Evolutionary conservation across 352 stramenopile species (phyloP).

Genomic region (Phytophthora sojae): DNA sequence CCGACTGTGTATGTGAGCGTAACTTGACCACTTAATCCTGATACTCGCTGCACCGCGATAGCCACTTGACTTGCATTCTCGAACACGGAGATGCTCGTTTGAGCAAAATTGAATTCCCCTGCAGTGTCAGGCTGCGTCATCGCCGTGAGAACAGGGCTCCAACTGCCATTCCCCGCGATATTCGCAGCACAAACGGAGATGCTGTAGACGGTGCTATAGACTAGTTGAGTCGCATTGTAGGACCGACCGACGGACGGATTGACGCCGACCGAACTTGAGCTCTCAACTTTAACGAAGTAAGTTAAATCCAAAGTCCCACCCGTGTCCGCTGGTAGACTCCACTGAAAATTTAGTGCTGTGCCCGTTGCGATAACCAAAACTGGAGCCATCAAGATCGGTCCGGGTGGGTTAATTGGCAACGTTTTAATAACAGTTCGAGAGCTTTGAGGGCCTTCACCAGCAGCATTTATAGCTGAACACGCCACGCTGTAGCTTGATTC

Average conservation of each 20-base stretch:
- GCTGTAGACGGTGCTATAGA: constrained; percentile 46
- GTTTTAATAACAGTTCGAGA: constrained; percentile 36
- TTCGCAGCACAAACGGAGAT: constrained; percentile 52
- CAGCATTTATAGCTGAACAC: constrained; percentile 47
- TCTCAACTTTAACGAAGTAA: constrained; percentile 42
- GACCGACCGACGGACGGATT: constrained; percentile 17
- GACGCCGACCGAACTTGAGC: constrained; percentile 4
- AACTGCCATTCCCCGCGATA: constrained; percentile 34
- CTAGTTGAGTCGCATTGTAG: constrained; percentile 30
- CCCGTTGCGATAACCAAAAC: constrained; percentile 36
- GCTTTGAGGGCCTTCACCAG: constrained; percentile 47
- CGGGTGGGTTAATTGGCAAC: constrained; percentile 41
- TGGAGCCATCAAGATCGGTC: constrained; percentile 37
- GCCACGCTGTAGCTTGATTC: constrained; percentile 50
- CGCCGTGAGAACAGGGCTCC: constrained; percentile 33
- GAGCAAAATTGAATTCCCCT: constrained; percentile 60
- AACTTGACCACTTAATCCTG: constrained; percentile 57
- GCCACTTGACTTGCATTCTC: constrained; percentile 51
- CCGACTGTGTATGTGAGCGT: constrained; percentile 36
- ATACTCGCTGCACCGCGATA: constrained; percentile 46
- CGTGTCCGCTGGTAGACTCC: constrained; percentile 47
- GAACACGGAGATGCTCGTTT: constrained; percentile 26
- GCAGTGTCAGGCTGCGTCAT: constrained; percentile 59
- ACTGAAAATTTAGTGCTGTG: constrained; percentile 48
- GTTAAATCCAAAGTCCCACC: constrained; percentile 45